Evolutionary conservation across 768 basidiomycete species (phyloP).

Genomic region (Leccinum longicurvipes): DNA sequence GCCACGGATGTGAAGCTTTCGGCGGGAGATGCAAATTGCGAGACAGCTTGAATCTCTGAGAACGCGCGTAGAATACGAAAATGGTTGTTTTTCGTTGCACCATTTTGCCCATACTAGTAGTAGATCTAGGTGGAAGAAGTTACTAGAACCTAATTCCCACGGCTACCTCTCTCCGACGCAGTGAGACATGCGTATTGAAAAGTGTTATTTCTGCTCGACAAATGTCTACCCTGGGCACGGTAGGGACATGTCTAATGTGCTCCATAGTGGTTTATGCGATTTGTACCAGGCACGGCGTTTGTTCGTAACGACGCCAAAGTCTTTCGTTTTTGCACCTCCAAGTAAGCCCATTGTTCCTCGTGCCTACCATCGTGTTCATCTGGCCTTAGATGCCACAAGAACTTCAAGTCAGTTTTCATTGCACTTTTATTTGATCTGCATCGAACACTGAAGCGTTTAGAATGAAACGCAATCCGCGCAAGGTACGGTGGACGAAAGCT

Average conservation of each 20-base stretch:
- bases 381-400: conserved; percentile 84
- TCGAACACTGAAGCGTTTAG: conserved; percentile 37
- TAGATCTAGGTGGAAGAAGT: no score
- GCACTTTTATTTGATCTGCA: not conserved
- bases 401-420: conserved; percentile 81
- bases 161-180: conserved; percentile 2
- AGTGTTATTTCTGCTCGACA: conserved; percentile 98
- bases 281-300: conserved; percentile 74
- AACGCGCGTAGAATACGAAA: no score
- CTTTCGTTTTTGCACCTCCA: conserved; percentile 96
- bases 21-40: not conserved
- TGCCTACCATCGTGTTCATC: conserved; percentile 6
- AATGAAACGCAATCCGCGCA: conserved; percentile 99
- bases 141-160: conserved; percentile 27
- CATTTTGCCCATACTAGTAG: no score
- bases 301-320: conserved; percentile 98
- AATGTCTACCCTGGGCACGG: conserved; percentile 97
- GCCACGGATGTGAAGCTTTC: conserved; percentile 3
- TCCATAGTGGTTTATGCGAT: not conserved
- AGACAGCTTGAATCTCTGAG: not conserved
- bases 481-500: conserved; percentile 99
- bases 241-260: conserved; percentile 26
- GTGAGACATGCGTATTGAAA: conserved; percentile 82
- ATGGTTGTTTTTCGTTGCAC: not conserved
- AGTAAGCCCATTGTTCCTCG: conserved; percentile 50